These are phyloP conservation scores for Fonticula alba DNA, from an alignment of 78 protist species.

Conservation along the genomic window DNA sequence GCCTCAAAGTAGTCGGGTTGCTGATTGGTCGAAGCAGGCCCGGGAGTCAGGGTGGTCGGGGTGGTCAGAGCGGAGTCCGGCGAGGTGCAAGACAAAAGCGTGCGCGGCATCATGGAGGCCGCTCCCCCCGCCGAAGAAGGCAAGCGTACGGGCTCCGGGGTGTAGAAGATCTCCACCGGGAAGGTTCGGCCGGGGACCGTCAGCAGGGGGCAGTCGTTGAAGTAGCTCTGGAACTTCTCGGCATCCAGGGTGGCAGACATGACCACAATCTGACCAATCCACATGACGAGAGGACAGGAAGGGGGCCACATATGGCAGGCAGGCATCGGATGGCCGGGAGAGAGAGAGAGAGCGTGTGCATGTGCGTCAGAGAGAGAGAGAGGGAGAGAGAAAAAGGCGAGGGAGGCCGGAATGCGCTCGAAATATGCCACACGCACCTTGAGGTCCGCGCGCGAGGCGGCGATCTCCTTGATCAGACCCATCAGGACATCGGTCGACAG, in stretches of 20 bases:
- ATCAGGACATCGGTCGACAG: slow-evolving; percentile 94
- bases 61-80: no score
- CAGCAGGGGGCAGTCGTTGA: slow-evolving; percentile 62
- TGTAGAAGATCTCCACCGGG: slow-evolving; percentile 88
- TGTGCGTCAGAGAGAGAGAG: no score
- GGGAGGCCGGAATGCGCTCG: background rate
- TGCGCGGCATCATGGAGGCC: no score
- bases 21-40: no score
- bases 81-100: no score
- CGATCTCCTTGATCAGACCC: slow-evolving; percentile 70
- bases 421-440: no score
- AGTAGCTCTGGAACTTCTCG: slow-evolving; percentile 83
- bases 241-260: slow-evolving; percentile 98
- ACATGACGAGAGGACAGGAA: no score
- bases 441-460: no score
- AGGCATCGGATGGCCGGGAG: slow-evolving; percentile 21
- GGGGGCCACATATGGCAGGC: no score
- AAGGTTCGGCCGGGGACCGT: slow-evolving; percentile 66
- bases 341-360: background rate
- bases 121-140: no score
- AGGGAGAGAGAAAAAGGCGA: background rate
- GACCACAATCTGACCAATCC: slow-evolving; percentile 77
- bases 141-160: slow-evolving; percentile 54
- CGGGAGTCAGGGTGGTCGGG: no score
- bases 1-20: slow-evolving; percentile 86